Evolutionary conservation across 2,329 filamentous ascomycete species (phyloP), one percentile per base, ranked within the genome.

Genomic region (Sarocladium brachiariae): DNA sequence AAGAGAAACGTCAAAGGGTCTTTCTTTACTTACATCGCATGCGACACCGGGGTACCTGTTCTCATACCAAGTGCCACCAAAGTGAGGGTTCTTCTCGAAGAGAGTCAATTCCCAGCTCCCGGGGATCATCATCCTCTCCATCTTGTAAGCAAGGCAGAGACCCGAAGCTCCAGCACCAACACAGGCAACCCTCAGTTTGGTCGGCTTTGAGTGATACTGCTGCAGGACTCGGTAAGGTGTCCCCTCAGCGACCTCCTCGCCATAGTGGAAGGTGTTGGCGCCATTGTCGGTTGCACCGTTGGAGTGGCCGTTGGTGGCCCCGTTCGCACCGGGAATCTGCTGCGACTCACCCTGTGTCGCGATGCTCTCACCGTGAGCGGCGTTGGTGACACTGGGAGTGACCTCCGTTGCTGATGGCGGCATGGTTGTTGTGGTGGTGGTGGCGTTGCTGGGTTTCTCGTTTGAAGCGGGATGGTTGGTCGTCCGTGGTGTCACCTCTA

Each of bases 11-110:
- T n/a, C n/a, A n/a, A n/a, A n/a, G n/a, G n/a, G n/a, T n/a, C n/a
- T n/a, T n/a, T n/a, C n/a, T 30, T 30, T 19, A 62, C 60, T 50
- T 68, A 81, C 65, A 58, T 84, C 80, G 57, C 80, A 84, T 50
- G 69, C 67, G 8, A 75, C 61, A 1, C 72, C 73, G 0, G 74
- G 73, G 47, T 74, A 77, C 1, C 71, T 63, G 54, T 76, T 75
- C 66, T 73, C 75, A 50, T 72, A 73, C 74, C 74, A 77, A 0
- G 74, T 76, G 6, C 74, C 74, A 3, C 74, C 74, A 37, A 75
- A 67, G 38, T 60, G 57, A 18, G 57, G 53, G 45, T 66, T 65
- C 56, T 66, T 65, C 30, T 67, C 64, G 45, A 62, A 66, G 14
- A 65, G 56, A 1, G 58, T 63, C 37, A 64, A 50, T 47, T 63